A percentile compares a stretch with the other conserved stretches of the same genome.
phyloP scores from a whole-genome alignment of 441 rosid species.

The Adansonia grandidieri region DNA sequence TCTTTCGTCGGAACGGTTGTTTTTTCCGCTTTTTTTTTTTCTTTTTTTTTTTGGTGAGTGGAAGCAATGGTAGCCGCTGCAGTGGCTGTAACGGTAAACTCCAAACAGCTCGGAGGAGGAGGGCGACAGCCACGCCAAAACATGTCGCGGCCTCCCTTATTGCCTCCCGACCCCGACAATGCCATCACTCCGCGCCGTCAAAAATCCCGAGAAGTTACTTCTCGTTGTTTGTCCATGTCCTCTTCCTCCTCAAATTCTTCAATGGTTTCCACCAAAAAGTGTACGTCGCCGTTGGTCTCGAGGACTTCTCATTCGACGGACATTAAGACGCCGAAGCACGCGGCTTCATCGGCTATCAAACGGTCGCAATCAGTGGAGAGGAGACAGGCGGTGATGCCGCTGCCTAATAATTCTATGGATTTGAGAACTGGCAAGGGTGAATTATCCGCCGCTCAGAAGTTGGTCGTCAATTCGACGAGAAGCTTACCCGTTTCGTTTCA shows the following conservation, averaged over 20 bases:
- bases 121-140: constrained; percentile 35
- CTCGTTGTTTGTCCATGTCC: constrained; percentile 51
- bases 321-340: constrained; percentile 17
- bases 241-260: constrained; percentile 36
- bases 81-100: constrained; percentile 49
- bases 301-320: neutral
- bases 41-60: neutral
- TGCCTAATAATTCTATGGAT: constrained; percentile 40
- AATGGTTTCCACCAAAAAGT: constrained; percentile 47
- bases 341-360: constrained; percentile 44
- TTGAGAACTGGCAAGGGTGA: constrained; percentile 42
- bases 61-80: constrained; percentile 63
- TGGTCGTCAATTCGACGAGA: constrained; percentile 74
- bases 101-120: constrained; percentile 35
- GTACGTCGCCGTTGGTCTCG: constrained; percentile 63
- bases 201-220: constrained; percentile 61
- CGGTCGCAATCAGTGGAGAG: constrained; percentile 75
- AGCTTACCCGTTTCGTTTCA: constrained; percentile 83
- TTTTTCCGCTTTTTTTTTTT: constrained; percentile 24
- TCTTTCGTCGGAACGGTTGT: constrained; percentile 55
- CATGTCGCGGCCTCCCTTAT: constrained; percentile 49
- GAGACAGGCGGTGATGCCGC: constrained; percentile 50
- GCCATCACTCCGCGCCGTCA: constrained; percentile 55
- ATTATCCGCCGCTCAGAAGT: constrained; percentile 57
- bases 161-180: constrained; percentile 68